These are phyloP conservation scores for Adansonia rubrostipa DNA, from an alignment of 441 rosid genomes.

Conservation along the genomic window DNA sequence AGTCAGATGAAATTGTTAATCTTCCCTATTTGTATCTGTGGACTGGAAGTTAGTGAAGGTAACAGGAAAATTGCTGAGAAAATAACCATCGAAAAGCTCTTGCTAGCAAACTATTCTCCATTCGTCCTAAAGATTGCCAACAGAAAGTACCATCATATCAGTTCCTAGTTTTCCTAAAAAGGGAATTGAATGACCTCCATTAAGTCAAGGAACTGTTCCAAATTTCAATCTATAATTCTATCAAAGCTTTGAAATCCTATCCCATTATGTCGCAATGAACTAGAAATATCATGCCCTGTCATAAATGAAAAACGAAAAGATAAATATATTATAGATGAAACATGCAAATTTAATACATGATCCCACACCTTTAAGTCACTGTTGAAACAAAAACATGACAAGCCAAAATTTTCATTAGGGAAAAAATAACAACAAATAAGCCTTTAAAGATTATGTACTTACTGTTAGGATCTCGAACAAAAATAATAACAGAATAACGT, in stretches of 20 bases:
- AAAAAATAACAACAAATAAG: neutral
- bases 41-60: neutral
- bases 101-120: neutral
- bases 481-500: too few species aligned
- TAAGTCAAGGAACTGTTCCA: neutral
- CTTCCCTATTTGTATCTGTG: neutral
- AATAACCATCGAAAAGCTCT: neutral
- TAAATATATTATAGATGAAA: too few species aligned
- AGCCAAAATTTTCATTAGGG: neutral
- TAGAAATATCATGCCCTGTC: neutral
- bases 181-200: neutral
- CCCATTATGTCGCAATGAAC: neutral
- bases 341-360: neutral
- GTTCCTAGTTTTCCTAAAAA: too few species aligned
- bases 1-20: neutral
- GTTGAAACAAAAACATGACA: neutral
- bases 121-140: neutral
- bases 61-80: neutral
- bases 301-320: too few species aligned
- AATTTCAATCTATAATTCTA: neutral
- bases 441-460: neutral
- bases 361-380: neutral
- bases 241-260: neutral
- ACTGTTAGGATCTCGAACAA: too few species aligned
- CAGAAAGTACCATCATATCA: neutral